These are phyloP conservation scores for Pharus latifolius DNA, from an alignment of 176 grass and related monocot genomes.

Conservation along the genomic window DNA sequence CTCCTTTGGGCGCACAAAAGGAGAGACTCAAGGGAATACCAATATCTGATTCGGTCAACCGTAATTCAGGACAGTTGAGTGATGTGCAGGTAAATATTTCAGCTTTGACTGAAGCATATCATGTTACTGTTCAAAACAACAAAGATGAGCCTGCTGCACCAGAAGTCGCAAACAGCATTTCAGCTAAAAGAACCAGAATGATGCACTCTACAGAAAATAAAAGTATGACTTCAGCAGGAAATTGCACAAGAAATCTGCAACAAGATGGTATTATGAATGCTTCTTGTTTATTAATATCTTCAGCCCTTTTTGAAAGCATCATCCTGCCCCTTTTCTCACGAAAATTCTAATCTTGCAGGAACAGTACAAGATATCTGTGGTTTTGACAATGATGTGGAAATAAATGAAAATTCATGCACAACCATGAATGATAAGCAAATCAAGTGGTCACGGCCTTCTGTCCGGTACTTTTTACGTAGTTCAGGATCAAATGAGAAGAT, in stretches of 20 bases:
- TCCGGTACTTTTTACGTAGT: conserved; percentile 11
- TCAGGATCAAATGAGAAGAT: conserved; percentile 10
- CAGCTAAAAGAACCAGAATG: neutral
- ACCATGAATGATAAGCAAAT: neutral
- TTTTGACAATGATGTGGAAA: conserved; percentile 24
- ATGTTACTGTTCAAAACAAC: conserved; percentile 7
- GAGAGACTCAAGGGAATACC: neutral
- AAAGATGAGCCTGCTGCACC: neutral
- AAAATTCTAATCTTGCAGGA: conserved; percentile 25
- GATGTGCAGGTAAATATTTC: neutral
- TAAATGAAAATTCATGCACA: conserved; percentile 18
- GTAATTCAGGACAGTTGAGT: conserved; percentile 15
- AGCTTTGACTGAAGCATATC: neutral
- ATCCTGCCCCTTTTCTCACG: conserved; percentile 5
- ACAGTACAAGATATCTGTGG: conserved; percentile 12
- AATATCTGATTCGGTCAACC: neutral
- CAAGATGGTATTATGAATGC: conserved; percentile 22
- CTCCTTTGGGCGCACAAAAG: neutral
- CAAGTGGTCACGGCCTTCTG: neutral
- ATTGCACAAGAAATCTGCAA: conserved; percentile 2
- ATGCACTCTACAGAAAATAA: conserved; percentile 18
- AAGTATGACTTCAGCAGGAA: neutral
- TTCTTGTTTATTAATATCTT: conserved; percentile 5
- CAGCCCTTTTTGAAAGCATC: neutral
- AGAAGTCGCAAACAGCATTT: neutral